A percentile compares a stretch with the other conserved stretches of the same genome.
Evolutionary conservation across 805 yeast genomes (phyloP).

Genomic region (Nakazawaea ambrosiae): DNA sequence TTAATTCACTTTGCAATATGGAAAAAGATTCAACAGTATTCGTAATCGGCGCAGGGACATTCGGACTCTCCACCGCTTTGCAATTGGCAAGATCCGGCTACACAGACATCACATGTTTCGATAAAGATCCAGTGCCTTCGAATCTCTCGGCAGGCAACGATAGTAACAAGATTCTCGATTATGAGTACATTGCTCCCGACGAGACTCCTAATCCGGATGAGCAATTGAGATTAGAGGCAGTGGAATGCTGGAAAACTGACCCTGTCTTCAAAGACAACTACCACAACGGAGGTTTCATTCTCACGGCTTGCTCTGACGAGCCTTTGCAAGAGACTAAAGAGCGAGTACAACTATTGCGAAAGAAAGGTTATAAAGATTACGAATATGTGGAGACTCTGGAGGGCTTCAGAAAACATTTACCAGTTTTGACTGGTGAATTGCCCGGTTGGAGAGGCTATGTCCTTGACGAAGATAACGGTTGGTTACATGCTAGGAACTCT

Average conservation of each 20-base stretch:
- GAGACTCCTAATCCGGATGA: conserved; percentile 5
- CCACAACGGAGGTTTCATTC: conserved; percentile 20
- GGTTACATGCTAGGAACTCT: conserved; percentile 24
- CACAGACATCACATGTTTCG: conserved; percentile 19
- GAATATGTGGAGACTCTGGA: conserved; percentile 11
- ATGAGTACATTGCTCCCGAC: conserved; percentile 13
- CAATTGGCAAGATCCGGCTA: conserved; percentile 23
- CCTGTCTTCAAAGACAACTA: conserved; percentile 20
- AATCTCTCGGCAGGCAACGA: conserved; percentile 29
- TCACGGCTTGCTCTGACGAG: conserved; percentile 15
- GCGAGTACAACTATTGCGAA: conserved; percentile 5
- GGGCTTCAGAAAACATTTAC: conserved; percentile 9
- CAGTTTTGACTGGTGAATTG: conserved; percentile 11
- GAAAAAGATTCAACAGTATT: conserved; percentile 9
- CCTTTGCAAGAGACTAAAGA: conserved; percentile 9
- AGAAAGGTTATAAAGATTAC: conserved; percentile 6
- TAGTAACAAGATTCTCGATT: conserved; percentile 27
- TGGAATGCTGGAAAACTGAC: conserved; percentile 22
- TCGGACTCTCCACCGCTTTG: conserved; percentile 30
- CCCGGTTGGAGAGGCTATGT: conserved; percentile 12
- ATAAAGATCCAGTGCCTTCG: conserved; percentile 26
- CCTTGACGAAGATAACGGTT: conserved; percentile 18
- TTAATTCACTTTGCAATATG: too few relatives aligned
- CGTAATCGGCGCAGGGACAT: conserved; percentile 32
- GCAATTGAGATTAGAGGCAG: conserved; percentile 22